A percentile compares a stretch with the other conserved stretches of the same genome.
phyloP scores from a whole-genome alignment of 1,284 basidiomycete genomes.

The Inonotus hispidus region DNA sequence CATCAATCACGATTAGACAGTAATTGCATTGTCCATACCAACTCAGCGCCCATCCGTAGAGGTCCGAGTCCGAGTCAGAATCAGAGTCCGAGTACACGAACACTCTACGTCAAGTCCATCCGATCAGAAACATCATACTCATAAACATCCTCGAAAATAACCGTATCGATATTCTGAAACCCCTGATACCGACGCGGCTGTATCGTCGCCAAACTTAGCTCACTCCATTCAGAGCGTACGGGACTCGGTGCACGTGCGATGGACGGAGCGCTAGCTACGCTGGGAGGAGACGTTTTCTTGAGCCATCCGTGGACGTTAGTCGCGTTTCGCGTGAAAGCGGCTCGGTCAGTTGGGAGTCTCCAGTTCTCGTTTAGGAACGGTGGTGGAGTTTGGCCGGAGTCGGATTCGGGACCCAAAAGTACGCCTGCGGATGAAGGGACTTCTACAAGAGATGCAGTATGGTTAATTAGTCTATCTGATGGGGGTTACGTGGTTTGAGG shows the following conservation, averaged over 20 bases:
- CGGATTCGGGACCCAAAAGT: slow-evolving; percentile 2
- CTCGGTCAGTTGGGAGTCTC: background rate
- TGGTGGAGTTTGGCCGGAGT: slow-evolving; percentile 3
- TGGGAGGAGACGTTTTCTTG: background rate
- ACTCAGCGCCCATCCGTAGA: background rate
- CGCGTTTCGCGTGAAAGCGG: background rate
- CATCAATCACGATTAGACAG: background rate
- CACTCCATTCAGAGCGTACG: slow-evolving; percentile 17
- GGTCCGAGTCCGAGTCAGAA: background rate
- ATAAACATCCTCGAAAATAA: slow-evolving; percentile 1
- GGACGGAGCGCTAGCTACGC: background rate
- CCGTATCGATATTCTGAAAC: background rate
- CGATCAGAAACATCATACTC: background rate
- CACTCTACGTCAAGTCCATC: background rate
- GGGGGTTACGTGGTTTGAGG: background rate
- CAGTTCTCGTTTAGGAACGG: slow-evolving; percentile 6
- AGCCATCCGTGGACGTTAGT: background rate
- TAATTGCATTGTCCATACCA: background rate
- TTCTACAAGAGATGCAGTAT: background rate
- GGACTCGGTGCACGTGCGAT: slow-evolving; percentile 12
- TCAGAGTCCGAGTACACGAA: no score
- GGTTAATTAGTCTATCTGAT: background rate
- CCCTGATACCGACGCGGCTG: background rate
- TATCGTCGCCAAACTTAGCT: slow-evolving; percentile 1
- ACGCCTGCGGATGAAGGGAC: slow-evolving; percentile 7